A percentile compares a stretch with the other conserved stretches of the same genome.
Conservation (phyloP, 345 rosid genomes). For the Salix dunnii region DNA sequence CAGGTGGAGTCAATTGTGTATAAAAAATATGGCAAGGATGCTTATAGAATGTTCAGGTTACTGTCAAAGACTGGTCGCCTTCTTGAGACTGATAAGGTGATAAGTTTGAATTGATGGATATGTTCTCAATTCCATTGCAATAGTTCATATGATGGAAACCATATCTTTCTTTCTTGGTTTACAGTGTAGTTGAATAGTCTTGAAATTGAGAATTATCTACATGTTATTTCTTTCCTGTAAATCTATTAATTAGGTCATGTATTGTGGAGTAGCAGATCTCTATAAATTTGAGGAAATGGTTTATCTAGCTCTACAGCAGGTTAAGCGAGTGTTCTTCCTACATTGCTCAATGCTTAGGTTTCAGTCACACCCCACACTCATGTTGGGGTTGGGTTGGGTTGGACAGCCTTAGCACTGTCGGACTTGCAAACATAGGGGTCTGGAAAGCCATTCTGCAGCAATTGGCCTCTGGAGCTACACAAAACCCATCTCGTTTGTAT, state of each 20-base stretch:
- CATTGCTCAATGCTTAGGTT: neutral
- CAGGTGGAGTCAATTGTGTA: conserved; percentile 71
- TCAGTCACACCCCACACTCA: neutral
- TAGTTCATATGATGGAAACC: neutral
- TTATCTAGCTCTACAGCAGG: neutral
- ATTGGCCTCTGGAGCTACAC: too few relatives aligned
- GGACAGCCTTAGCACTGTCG: neutral
- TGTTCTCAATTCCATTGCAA: neutral
- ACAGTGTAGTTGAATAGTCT: too few relatives aligned
- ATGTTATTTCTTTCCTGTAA: too few relatives aligned
- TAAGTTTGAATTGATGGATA: neutral
- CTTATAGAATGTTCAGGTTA: conserved; percentile 70
- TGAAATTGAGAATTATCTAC: too few relatives aligned
- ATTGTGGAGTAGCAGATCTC: neutral
- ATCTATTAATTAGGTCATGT: too few relatives aligned
- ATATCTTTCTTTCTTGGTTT: neutral
- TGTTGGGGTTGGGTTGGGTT: neutral
- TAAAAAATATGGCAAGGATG: conserved; percentile 68
- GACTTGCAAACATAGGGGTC: neutral
- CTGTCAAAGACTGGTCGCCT: conserved; percentile 46
- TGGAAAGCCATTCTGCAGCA: too few relatives aligned
- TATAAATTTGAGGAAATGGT: neutral
- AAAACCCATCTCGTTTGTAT: too few relatives aligned
- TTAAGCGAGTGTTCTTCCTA: neutral
- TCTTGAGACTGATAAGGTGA: conserved; percentile 79